A percentile compares a stretch with the other conserved stretches of the same genome.
Conservation (phyloP, 768 basidiomycete genomes). For the Suillus luteus region DNA sequence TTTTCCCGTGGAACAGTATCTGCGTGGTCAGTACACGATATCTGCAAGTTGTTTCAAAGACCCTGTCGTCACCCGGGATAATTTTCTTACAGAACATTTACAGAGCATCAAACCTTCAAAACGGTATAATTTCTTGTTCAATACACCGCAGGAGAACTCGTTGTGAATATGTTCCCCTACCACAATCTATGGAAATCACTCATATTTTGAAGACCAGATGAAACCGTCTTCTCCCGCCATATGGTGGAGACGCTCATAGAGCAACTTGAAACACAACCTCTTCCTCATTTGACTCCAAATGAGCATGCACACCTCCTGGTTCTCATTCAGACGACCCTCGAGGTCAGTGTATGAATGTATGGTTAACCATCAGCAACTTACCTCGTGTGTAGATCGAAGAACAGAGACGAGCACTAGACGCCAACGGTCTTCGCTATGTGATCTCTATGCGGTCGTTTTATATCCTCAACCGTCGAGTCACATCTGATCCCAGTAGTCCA, state of each 20-base stretch:
- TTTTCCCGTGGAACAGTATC: constrained; percentile 53
- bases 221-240: constrained; percentile 59
- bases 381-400: constrained; percentile 69
- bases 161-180: constrained; percentile 40
- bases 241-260: constrained; percentile 64
- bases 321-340: constrained; percentile 83
- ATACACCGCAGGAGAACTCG: constrained; percentile 41
- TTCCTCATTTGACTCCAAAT: constrained; percentile 72
- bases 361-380: constrained; percentile 10
- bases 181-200: constrained; percentile 10
- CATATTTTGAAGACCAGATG: constrained; percentile 43
- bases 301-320: constrained; percentile 85
- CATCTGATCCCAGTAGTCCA: constrained; percentile 50
- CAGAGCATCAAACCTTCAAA: constrained; percentile 31
- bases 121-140: constrained; percentile 57
- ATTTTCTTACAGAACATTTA: neutral
- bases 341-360: constrained; percentile 50
- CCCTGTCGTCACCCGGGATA: neutral
- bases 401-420: constrained; percentile 86
- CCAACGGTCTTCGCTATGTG: constrained; percentile 91
- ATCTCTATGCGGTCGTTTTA: constrained; percentile 92
- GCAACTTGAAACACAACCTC: constrained; percentile 58
- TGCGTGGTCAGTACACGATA: constrained; percentile 21
- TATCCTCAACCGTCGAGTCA: constrained; percentile 70
- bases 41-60: constrained; percentile 19